phyloP scores from a whole-genome alignment of 2,329 filamentous ascomycete species.

The Colletotrichum plurivorum region DNA sequence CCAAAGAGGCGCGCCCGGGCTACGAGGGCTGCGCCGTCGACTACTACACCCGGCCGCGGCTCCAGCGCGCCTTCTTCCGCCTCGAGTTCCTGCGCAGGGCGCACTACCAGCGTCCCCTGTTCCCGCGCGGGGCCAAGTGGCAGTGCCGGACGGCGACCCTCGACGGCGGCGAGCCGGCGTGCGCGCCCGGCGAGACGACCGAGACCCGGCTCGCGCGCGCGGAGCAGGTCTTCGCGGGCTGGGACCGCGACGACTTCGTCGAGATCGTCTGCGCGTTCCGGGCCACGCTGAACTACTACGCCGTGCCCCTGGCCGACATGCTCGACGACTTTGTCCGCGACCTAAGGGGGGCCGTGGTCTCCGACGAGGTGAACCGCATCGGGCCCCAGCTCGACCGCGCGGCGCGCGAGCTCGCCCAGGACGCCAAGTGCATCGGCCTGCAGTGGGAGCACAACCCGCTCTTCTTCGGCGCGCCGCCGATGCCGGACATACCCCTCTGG shows the following conservation, averaged over 20 bases:
- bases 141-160: constrained; percentile 2
- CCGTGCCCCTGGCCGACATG: constrained; percentile 3
- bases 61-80: constrained; percentile 36
- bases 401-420: background rate
- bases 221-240: constrained; percentile 10
- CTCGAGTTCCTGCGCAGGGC: constrained; percentile 27
- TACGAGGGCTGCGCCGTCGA: constrained; percentile 12
- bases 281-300: constrained; percentile 26
- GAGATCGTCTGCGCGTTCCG: constrained; percentile 32
- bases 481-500: background rate
- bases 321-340: background rate
- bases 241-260: constrained; percentile 10
- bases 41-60: background rate
- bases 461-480: background rate
- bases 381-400: background rate
- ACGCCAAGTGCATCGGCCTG: constrained; percentile 1
- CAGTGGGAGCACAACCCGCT: constrained; percentile 15
- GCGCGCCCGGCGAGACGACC: constrained; percentile 2
- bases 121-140: constrained; percentile 9
- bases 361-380: background rate
- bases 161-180: background rate
- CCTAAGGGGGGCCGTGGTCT: background rate
- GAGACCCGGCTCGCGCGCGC: constrained; percentile 9
- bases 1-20: background rate
- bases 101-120: constrained; percentile 21